A percentile compares a stretch with the other conserved stretches of the same genome.
Conservation (phyloP, 352 stramenopile species). For the Phytophthora meadii region DNA sequence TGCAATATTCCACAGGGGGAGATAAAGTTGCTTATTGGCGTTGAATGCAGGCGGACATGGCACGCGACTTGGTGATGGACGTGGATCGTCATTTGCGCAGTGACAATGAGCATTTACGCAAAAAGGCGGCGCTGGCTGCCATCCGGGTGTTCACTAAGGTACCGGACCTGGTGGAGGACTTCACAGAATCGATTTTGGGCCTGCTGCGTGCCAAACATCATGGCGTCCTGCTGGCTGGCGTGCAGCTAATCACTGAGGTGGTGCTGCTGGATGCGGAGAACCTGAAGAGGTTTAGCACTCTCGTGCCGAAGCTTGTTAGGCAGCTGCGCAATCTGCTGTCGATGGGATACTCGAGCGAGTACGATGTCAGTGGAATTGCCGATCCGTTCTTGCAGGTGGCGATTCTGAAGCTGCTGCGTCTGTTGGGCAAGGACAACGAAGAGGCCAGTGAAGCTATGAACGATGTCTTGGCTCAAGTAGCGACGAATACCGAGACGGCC, state of each 20-base stretch:
- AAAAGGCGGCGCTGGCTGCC: conserved; percentile 97
- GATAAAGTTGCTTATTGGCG: conserved; percentile 5
- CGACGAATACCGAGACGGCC: conserved; percentile 99
- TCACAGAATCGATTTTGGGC: conserved; percentile 95
- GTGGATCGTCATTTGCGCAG: conserved; percentile 95
- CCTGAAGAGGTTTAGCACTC: conserved; percentile 72
- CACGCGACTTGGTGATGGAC: conserved; percentile 97
- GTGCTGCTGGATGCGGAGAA: conserved; percentile 82
- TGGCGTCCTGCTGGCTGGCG: conserved; percentile 96
- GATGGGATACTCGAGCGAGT: conserved; percentile 98
- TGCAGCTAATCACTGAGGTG: conserved; percentile 97
- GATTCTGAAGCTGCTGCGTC: conserved; percentile 91
- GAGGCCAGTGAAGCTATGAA: conserved; percentile 95
- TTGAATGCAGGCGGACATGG: conserved; percentile 93
- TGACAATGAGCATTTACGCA: conserved; percentile 96
- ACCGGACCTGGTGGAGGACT: conserved; percentile 99
- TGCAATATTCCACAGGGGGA: background rate
- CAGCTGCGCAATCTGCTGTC: conserved; percentile 96
- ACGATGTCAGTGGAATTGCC: conserved; percentile 98
- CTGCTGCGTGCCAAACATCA: conserved; percentile 97
- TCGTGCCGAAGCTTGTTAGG: conserved; percentile 82
- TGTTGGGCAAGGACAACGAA: conserved; percentile 96
- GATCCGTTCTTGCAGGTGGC: conserved; percentile 98
- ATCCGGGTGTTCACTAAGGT: conserved; percentile 94
- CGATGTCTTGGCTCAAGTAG: conserved; percentile 98